Base-by-base conservation (phyloP, 2,329 filamentous ascomycete genomes). In the Colletotrichum musae region DNA sequence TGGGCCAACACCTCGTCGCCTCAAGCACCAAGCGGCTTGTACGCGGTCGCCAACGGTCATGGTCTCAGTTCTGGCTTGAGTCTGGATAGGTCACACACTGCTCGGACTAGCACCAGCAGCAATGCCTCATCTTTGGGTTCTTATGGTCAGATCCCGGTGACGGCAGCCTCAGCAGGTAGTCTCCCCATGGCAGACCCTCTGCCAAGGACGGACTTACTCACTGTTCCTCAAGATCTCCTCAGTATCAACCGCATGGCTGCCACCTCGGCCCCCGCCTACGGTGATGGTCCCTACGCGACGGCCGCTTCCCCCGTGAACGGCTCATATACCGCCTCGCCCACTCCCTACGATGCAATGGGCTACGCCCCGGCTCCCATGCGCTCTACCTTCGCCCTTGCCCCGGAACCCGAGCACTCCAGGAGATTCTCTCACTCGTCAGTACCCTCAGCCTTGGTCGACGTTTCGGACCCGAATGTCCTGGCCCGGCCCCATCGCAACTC, bases 401-500 rank as follows among this genome's bases (percentile, higher is more conserved):
- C 90, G 79, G 84, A 88, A 79, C 77, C 88, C 79, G 86, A 89
- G 72, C 79, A 81, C 72, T 75, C 83, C 41, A 82, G 94, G 82
- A 92, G 94, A 80, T 91, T 94, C 77, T 95, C 94, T 74, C 93
- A 96, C 82, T 88, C 93, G 92, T 97, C 87, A 92, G 92, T 93
- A 82, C 81, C 84, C 76, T 88, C 88, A 77, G 79, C 82, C 75
- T 82, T 85, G 78, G 81, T 87, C 77, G 83, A 82, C 75, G 79
- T 81, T 68, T 78, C 82, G 76, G 82, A 84, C 73, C 75, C 79
- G 64, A 72, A 72, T 73, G 76, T 74, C 64, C 72, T 75, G 47
- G 73, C 73, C 64, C 77, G 76, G 63, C 80, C 87, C 76, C 88
- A 84, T 79, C 89, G 87, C 82, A 88, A 84, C 80, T 88, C 88